Evolutionary conservation across 495 filamentous ascomycete species (phyloP).

Genomic region (Lentithecium fluviatile): DNA sequence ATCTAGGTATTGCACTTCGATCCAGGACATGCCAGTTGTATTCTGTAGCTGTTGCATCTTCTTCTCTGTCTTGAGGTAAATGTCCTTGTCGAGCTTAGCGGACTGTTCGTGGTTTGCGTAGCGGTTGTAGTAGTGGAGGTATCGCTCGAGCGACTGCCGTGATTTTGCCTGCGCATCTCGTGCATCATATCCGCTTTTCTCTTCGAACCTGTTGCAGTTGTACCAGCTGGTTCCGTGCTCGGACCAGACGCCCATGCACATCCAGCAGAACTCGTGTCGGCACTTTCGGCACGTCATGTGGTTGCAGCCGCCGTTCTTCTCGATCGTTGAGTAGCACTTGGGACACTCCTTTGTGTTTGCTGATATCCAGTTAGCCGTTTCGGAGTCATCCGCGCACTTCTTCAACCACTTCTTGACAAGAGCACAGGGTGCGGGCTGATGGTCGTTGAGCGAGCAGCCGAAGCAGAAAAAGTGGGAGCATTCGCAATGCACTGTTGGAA

Average conservation of each 20-base stretch:
- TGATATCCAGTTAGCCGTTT: slow-evolving; percentile 99
- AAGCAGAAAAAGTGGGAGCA: slow-evolving; percentile 92
- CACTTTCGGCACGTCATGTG: slow-evolving; percentile 99
- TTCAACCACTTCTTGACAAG: slow-evolving; percentile 95
- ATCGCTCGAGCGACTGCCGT: slow-evolving; percentile 83
- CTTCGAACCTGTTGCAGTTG: slow-evolving; percentile 96
- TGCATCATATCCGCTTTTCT: slow-evolving; percentile 88
- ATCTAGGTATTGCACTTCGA: slow-evolving; percentile 95
- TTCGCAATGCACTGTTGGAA: slow-evolving; percentile 81
- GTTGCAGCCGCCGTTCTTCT: slow-evolving; percentile 99
- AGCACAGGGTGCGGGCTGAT: slow-evolving; percentile 88
- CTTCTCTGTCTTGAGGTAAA: slow-evolving; percentile 94
- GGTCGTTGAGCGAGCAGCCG: slow-evolving; percentile 88
- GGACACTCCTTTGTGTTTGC: slow-evolving; percentile 99
- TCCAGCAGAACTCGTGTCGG: slow-evolving; percentile 99
- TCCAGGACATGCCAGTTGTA: slow-evolving; percentile 94
- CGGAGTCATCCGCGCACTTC: slow-evolving; percentile 97
- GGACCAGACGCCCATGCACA: slow-evolving; percentile 98
- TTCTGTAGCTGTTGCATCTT: slow-evolving; percentile 97
- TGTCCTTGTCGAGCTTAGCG: slow-evolving; percentile 92
- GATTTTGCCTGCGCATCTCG: slow-evolving; percentile 88
- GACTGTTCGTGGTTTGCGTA: slow-evolving; percentile 99
- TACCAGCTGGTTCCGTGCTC: slow-evolving; percentile 99
- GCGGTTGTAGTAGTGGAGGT: slow-evolving; percentile 97
- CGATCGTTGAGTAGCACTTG: slow-evolving; percentile 91